A percentile compares a stretch with the other conserved stretches of the same genome.
Evolutionary conservation across 306 rosid genomes (phyloP).

Genomic region (Oxytropis ochrocephala): DNA sequence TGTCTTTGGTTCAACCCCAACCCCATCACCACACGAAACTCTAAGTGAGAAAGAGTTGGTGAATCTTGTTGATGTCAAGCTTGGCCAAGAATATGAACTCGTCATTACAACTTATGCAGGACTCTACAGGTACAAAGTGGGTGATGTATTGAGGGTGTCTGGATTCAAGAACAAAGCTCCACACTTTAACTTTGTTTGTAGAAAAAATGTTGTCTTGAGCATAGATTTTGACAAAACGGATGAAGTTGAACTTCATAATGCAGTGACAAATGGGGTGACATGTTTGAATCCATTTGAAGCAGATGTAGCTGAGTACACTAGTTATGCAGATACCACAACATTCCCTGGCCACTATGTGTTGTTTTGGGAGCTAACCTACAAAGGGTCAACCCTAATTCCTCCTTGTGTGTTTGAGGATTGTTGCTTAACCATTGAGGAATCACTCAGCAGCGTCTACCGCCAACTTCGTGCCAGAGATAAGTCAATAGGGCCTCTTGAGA

Average conservation of each 20-base stretch:
- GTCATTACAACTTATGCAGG: constrained; percentile 28
- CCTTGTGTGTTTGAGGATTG: constrained; percentile 69
- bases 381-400: constrained; percentile 52
- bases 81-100: no score
- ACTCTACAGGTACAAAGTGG: constrained; percentile 72
- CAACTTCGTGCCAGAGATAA: constrained; percentile 76
- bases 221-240: no score
- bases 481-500: constrained; percentile 76
- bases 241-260: no score
- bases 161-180: constrained; percentile 29
- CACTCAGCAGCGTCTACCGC: constrained; percentile 76
- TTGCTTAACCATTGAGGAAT: constrained; percentile 9
- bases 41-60: not conserved
- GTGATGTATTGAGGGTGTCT: constrained; percentile 61
- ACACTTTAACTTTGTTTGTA: no score
- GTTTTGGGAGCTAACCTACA: constrained; percentile 57
- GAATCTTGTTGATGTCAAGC: no score
- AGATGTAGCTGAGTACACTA: no score
- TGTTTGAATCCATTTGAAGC: no score
- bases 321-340: no score
- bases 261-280: no score
- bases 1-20: constrained; percentile 14
- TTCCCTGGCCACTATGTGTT: constrained; percentile 56
- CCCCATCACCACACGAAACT: not conserved
- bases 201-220: no score